A percentile compares a stretch with the other conserved stretches of the same genome.
These are phyloP conservation scores for Xylaria sp. DNA, from an alignment of 2,329 filamentous ascomycete species.

Conservation along the genomic window DNA sequence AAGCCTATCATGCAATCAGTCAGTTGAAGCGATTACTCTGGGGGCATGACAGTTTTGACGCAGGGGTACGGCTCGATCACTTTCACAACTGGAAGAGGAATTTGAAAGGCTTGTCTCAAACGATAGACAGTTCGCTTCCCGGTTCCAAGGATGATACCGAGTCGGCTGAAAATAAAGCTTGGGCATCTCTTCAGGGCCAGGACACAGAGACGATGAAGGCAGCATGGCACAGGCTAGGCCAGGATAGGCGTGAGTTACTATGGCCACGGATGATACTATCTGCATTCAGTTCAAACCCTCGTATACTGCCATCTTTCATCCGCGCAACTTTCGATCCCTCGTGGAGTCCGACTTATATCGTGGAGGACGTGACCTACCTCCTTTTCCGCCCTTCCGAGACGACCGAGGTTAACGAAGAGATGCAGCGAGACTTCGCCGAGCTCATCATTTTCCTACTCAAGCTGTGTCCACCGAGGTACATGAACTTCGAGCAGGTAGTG, in stretches of 20 bases:
- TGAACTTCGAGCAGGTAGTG: conserved; percentile 29
- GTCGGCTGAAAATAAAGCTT: not conserved
- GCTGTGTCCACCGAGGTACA: conserved; percentile 26
- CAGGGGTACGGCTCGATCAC: conserved; percentile 26
- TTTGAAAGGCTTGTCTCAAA: conserved; percentile 15
- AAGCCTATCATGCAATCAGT: conserved; percentile 30
- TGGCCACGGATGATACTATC: conserved; percentile 34
- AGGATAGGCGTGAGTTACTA: conserved; percentile 21
- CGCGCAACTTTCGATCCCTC: conserved; percentile 32
- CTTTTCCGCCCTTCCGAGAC: conserved; percentile 18
- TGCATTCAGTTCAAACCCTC: conserved; percentile 23
- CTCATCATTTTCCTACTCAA: conserved; percentile 29
- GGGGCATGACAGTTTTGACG: conserved; percentile 5
- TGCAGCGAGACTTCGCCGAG: conserved; percentile 12
- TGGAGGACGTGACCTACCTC: conserved; percentile 35
- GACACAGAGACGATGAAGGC: conserved; percentile 23
- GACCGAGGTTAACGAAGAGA: not conserved
- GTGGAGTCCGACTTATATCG: conserved; percentile 35
- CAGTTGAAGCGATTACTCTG: conserved; percentile 33
- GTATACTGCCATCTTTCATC: conserved; percentile 26
- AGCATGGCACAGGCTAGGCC: conserved; percentile 31
- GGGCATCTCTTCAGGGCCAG: conserved; percentile 1
- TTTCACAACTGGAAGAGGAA: conserved; percentile 35
- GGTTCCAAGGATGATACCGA: not conserved
- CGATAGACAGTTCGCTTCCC: not conserved